Evolutionary conservation across 345 rosid genomes (phyloP).

Genomic region (Bretschneidera sinensis): DNA sequence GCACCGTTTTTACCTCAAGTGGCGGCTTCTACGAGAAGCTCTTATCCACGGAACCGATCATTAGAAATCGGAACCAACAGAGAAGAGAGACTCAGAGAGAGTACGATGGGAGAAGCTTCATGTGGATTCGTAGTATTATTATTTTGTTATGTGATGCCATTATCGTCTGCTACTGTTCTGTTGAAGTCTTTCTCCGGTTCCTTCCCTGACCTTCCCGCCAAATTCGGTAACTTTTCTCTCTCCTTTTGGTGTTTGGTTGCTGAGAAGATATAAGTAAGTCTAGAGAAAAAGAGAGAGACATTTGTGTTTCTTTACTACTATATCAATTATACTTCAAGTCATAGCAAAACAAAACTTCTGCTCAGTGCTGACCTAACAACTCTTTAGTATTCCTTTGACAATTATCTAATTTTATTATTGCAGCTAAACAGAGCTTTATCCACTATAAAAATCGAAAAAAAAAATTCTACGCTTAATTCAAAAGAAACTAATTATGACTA

Average conservation of each 20-base stretch:
- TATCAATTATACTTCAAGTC: too few species aligned
- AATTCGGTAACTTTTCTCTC: conserved; percentile 43
- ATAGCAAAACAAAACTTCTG: background rate
- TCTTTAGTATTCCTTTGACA: background rate
- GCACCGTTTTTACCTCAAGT: background rate
- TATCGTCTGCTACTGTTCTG: conserved; percentile 39
- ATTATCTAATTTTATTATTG: background rate
- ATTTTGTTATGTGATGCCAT: conserved; percentile 18
- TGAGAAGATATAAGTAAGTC: conserved; percentile 9
- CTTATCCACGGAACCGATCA: background rate
- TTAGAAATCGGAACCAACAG: background rate
- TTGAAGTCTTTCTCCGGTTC: conserved; percentile 43
- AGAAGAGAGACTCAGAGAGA: background rate
- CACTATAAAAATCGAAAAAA: background rate
- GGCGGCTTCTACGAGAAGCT: background rate
- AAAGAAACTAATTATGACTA: background rate
- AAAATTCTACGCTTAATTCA: background rate
- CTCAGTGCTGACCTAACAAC: background rate
- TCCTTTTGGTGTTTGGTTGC: conserved; percentile 12
- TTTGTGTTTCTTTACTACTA: background rate
- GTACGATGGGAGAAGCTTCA: conserved; percentile 22
- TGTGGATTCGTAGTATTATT: conserved; percentile 13
- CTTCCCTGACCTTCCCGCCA: conserved; percentile 71
- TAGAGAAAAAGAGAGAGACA: background rate
- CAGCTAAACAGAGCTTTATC: background rate